A percentile compares a stretch with the other conserved stretches of the same genome.
Conservation (phyloP, 108 stramenopile species). For the Pseudonitzschia multiseries region DNA sequence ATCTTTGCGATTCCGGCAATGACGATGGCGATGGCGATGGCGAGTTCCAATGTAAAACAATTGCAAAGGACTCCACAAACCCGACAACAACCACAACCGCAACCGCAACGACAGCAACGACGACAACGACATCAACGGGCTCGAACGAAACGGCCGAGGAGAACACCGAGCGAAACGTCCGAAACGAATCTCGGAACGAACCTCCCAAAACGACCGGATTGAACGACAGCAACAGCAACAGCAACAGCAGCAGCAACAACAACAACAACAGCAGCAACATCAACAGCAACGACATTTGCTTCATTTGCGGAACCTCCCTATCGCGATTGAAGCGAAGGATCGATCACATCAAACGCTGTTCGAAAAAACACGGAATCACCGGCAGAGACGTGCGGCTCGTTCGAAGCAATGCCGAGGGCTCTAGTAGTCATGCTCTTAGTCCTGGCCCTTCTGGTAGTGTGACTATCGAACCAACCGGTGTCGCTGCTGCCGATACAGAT, state of each 20-base stretch:
- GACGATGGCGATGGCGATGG: background rate
- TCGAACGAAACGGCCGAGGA: background rate
- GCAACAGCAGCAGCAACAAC: background rate
- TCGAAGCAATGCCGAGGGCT: no score
- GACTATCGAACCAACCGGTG: no score
- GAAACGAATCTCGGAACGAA: no score
- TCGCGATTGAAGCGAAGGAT: slow-evolving; percentile 56
- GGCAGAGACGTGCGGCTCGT: slow-evolving; percentile 39
- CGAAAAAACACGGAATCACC: slow-evolving; percentile 59
- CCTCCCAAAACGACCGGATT: background rate
- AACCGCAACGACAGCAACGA: background rate
- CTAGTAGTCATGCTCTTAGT: no score
- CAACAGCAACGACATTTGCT: slow-evolving; percentile 38
- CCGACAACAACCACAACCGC: background rate
- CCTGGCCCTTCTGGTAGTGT: no score
- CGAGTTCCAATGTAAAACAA: background rate
- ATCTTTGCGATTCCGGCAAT: background rate
- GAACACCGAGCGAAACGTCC: background rate
- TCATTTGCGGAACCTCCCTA: slow-evolving; percentile 66
- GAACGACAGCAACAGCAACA: background rate
- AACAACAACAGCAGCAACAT: background rate
- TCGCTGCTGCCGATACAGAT: slow-evolving; percentile 26
- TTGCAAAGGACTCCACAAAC: background rate
- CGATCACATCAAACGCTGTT: slow-evolving; percentile 81
- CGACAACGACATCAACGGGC: background rate